Base-by-base conservation (phyloP, 331 rosid genomes). In the Quercus tomentella region DNA sequence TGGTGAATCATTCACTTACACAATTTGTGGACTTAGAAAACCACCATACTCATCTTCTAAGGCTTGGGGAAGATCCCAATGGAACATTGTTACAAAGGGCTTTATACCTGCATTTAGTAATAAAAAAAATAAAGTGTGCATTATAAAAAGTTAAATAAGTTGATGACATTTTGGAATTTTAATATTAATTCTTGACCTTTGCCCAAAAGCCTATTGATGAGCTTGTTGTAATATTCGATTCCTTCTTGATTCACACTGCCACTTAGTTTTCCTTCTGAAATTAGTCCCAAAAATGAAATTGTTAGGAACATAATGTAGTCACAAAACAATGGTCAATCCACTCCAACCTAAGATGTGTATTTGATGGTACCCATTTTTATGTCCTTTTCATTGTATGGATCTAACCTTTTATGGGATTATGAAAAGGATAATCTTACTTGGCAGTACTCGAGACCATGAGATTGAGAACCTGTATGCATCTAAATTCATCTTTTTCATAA, bases 381-480 rank as follows among this genome's bases (percentile, higher is more conserved):
- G 45, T 37, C 45, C 11, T 37, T 7, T 37, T 37, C 45, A 37
- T 37, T 7, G 3, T 37, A 8, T 7, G 45, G 45, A 7, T 37
- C 45, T 37, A 37, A 7, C 11, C 45, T 37, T 37, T 25, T 20
- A 58, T 22, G 41, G 11, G 11, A 2, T 58, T 21, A 58, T 8
- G 66, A 8, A 4, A 22, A 58, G 0, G 25, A 58, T 5, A 58
- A 10, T 14, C 41, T 76, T 84, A 84, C 84, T 63, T 26, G 87
- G 87, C 43, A 84, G 10, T 17, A 80, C 6, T 84, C 84, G 57
- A 4, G 87, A 7, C 82, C 85, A 85, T 8, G 88, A 56, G 52
- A 84, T 77, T 5, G 88, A 84, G 67, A 84, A 84, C 6, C 82
- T 62, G 33, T 84, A 85, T 15, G 76, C 85, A 60, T 85, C 78